phyloP scores from a whole-genome alignment of 164 flowering plant genomes.

The Nymphaea thermarum region DNA sequence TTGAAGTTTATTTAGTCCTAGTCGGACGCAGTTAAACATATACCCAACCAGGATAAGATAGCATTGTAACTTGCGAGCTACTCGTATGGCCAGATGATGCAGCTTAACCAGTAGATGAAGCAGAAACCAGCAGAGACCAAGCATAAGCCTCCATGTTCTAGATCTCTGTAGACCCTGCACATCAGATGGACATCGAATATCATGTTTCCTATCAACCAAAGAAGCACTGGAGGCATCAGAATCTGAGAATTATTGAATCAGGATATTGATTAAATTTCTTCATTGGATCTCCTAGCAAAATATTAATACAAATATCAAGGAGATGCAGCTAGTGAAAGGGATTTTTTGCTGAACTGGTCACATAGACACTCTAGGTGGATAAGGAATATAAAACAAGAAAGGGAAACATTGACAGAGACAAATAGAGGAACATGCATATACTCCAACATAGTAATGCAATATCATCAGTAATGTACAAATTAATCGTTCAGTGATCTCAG shows the following conservation, averaged over 20 bases:
- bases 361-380: no score
- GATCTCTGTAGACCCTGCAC: constrained; percentile 5
- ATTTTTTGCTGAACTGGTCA: background rate
- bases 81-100: constrained; percentile 22
- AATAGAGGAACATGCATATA: no score
- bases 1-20: constrained; percentile 36
- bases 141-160: constrained; percentile 16
- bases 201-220: background rate
- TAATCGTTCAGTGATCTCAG: no score
- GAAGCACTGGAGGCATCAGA: background rate
- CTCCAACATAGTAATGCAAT: no score
- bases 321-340: background rate
- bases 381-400: no score
- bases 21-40: constrained; percentile 21
- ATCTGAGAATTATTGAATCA: background rate
- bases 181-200: background rate
- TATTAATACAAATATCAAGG: background rate
- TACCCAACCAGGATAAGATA: constrained; percentile 39
- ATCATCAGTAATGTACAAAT: no score
- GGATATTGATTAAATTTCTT: background rate
- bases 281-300: background rate
- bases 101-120: constrained; percentile 39
- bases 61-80: constrained; percentile 28
- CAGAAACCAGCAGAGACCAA: constrained; percentile 37
- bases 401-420: no score